Evolutionary conservation across 371 early-diverging fungal genomes (phyloP), one percentile per base, ranked within the genome.

Genomic region (Rhizomucor miehei): DNA sequence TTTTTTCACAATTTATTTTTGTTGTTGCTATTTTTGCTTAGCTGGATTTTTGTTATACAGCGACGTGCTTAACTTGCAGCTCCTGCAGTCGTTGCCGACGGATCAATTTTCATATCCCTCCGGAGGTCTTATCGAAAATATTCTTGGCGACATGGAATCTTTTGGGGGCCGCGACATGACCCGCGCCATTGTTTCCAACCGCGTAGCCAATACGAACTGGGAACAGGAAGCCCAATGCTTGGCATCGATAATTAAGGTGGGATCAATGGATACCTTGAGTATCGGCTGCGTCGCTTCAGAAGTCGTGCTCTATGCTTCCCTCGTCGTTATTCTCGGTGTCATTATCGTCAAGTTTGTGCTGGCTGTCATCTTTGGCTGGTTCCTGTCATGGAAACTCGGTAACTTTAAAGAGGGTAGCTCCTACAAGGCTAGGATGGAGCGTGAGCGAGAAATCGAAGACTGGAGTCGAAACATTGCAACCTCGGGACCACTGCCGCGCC

Each of bases 301-400:
- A 29, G 77, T 87, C 39, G 77, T 82, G n/a, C 66, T 86, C 19
- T 84, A 82, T 41, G 70, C 78, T 13, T 85, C 85, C 21, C 69
- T 86, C 17, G 65, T 76, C 12, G 77, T 87, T 37, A 81, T 85
- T 59, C 54, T 88, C 48, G 82, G 81, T 48, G 79, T 81, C 17
- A 84, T 86, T 46, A 36, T 75, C 52, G 75, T 70, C 68, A 93
- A 88, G 66, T 89, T 93, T 57, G 66, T 69, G 21, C 75, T 89
- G 57, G 91, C 93, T 3, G 59, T 90, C 21, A 69, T 82, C 49
- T 92, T 91, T 73, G 85, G 82, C 25, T 88, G 88, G 88, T 79
- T 88, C 47, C 64, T 89, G 47, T 76, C 81, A 1, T 82, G 80
- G 65, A 70, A 80, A 25, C 61, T 85, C 44, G 88, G 84, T 45